Evolutionary conservation across 148 eudicot genomes (phyloP).

Genomic region (Rhododendron kiyosumense): DNA sequence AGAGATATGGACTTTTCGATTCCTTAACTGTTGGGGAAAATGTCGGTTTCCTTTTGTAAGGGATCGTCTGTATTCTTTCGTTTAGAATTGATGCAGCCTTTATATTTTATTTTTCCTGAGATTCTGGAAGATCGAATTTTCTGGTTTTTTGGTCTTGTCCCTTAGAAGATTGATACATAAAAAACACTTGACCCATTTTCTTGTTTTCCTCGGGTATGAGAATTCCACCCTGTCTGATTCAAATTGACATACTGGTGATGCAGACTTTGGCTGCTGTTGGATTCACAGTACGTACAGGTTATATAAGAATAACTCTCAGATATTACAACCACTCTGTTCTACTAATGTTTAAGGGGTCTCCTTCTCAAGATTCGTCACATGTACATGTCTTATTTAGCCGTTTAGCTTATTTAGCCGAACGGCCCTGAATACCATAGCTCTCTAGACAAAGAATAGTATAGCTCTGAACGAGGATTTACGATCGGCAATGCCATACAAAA

Average conservation of each 20-base stretch:
- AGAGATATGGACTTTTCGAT: constrained; percentile 41
- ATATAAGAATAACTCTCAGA: background rate
- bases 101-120: background rate
- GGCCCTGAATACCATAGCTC: too few species aligned
- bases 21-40: constrained; percentile 91
- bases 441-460: too few species aligned
- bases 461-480: background rate
- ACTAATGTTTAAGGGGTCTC: background rate
- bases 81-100: background rate
- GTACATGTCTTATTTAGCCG: too few species aligned
- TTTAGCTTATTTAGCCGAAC: too few species aligned
- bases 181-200: background rate
- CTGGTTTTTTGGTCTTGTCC: constrained; percentile 8
- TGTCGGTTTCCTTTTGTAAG: constrained; percentile 96
- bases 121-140: background rate
- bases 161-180: too few species aligned
- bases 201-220: constrained; percentile 52
- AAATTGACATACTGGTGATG: constrained; percentile 65
- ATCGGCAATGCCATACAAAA: background rate
- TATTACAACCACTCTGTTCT: background rate
- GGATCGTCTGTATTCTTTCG: constrained; percentile 4
- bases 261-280: constrained; percentile 92
- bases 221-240: constrained; percentile 69
- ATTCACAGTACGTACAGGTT: constrained; percentile 49
- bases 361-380: background rate